Conservation (phyloP, 257 asterid species). For the Ajuga chamaepitys region DNA sequence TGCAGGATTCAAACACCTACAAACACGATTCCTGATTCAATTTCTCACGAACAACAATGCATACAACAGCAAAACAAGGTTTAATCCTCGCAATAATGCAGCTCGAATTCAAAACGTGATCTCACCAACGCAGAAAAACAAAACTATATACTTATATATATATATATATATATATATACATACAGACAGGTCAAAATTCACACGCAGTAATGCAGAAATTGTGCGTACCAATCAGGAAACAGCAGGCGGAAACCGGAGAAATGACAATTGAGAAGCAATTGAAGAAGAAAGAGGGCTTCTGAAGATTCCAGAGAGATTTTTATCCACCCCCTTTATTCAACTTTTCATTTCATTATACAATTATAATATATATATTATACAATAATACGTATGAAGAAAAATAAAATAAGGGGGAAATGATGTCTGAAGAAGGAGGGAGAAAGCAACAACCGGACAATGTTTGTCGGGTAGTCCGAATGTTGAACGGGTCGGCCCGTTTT, state of each 20-base stretch:
- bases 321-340: slow-evolving; percentile 21
- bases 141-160: too few relatives aligned
- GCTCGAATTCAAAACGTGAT: too few relatives aligned
- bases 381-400: not conserved
- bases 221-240: slow-evolving; percentile 22
- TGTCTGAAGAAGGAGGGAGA: not conserved
- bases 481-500: not conserved
- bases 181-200: not conserved
- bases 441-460: not conserved
- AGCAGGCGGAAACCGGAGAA: slow-evolving; percentile 9
- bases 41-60: not conserved
- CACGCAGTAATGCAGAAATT: not conserved
- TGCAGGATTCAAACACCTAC: too few relatives aligned
- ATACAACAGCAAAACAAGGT: not conserved
- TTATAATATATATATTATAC: too few relatives aligned
- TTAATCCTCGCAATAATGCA: not conserved
- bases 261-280: not conserved
- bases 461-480: slow-evolving; percentile 12
- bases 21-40: too few relatives aligned
- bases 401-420: slow-evolving; percentile 1
- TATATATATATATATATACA: too few relatives aligned
- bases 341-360: slow-evolving; percentile 3
- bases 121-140: too few relatives aligned
- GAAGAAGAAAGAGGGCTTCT: not conserved
- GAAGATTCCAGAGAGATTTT: slow-evolving; percentile 16